Base-by-base conservation (phyloP, 2,329 filamentous ascomycete genomes). In the Leptographium lundbergii region DNA sequence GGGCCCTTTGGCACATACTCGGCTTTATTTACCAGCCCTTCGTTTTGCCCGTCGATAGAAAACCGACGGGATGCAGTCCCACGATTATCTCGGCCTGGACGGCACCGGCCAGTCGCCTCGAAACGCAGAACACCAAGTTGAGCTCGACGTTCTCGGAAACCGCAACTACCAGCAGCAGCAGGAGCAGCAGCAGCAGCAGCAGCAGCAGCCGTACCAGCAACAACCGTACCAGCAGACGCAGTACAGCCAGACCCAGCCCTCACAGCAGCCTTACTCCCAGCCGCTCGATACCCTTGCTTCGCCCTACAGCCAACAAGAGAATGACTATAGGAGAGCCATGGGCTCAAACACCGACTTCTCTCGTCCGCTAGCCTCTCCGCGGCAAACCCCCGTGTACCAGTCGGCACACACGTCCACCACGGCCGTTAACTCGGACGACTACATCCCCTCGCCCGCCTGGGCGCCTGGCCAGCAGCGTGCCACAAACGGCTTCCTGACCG, bases 381-480 rank as follows among this genome's bases (percentile, higher is more conserved):
- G 59, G n/a, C 53, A 57, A 42, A 57, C 48, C 2, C 62, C 62
- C 1, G 61, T 63, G 29, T 63, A 63, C 47, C 61, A 63, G 36
- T 63, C 62, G 6, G 57, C 60, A 2, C 59, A 61, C 56, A 63
- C 62, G 1, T 63, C 62, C 9, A 54, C 50, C 1, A 63, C 62
- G 19, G 62, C 61, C 13, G 62, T 62, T 9, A 60, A 62, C 52
- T 57, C 59, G 27, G 59, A 60, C 34, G 62, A 62, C 53, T 57
- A 58, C 54, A 55, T 59, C 53, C 45, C 57, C n/a, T 45, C 58
- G 6, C 57, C 61, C 3, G 36, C 45, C 6, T 62, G 62, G 62
- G 59, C 57, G 0, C 27, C 57, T 4, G 25, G 47, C 55, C 50
- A 50, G 29, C 57, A 59, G 47, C 59, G 59, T 25, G n/a, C 48